Evolutionary conservation across 2,329 filamentous ascomycete species (phyloP).

Genomic region (Arthroderma sp.): DNA sequence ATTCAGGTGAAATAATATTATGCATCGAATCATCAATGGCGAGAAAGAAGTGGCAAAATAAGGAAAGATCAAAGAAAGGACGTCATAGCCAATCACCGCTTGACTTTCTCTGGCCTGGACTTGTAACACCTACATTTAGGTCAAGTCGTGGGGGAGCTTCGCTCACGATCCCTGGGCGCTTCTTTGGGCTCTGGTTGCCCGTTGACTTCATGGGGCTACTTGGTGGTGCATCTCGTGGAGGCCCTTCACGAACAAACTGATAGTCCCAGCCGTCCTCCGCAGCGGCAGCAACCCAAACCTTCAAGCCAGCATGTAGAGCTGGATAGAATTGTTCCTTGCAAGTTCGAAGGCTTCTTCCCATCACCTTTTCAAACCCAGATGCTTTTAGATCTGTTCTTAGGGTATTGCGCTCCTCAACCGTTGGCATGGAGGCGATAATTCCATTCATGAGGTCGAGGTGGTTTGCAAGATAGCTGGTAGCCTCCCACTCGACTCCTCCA

Average conservation of each 20-base stretch:
- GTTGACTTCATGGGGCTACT: constrained; percentile 37
- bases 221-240: constrained; percentile 30
- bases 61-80: constrained; percentile 2
- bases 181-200: constrained; percentile 29
- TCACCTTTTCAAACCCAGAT: constrained; percentile 81
- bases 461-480: constrained; percentile 86
- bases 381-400: constrained; percentile 67
- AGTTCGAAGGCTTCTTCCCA: constrained; percentile 70
- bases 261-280: constrained; percentile 81
- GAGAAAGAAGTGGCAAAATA: background rate
- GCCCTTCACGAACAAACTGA: constrained; percentile 54
- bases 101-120: background rate
- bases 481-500: constrained; percentile 96
- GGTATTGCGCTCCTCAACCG: constrained; percentile 56
- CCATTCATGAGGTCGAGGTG: constrained; percentile 91
- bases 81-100: constrained; percentile 2
- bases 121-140: constrained; percentile 1
- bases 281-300: constrained; percentile 82
- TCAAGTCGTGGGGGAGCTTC: constrained; percentile 51
- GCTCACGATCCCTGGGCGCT: constrained; percentile 29
- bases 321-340: constrained; percentile 98
- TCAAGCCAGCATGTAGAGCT: constrained; percentile 74
- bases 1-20: background rate
- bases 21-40: background rate
- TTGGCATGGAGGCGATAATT: constrained; percentile 68